These are phyloP conservation scores for Cercophora scortea DNA, from an alignment of 495 filamentous ascomycete species.

Conservation along the genomic window DNA sequence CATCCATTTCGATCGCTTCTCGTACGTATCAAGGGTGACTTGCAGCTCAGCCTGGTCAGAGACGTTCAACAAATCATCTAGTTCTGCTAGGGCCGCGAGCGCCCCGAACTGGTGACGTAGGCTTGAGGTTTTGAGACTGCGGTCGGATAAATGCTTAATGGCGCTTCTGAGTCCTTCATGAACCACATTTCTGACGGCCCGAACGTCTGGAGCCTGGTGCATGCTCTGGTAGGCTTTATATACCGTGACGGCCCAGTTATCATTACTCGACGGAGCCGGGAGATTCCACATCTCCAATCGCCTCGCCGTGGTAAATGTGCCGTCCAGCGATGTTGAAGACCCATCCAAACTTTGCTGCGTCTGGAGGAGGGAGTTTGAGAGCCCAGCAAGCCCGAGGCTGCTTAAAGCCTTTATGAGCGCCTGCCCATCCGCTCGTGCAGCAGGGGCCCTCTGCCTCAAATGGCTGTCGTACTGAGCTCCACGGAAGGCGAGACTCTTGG, in stretches of 20 bases:
- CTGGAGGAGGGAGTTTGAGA: constrained; percentile 65
- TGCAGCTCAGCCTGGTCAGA: constrained; percentile 51
- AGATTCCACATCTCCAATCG: constrained; percentile 92
- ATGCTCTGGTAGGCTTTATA: constrained; percentile 77
- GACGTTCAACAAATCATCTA: constrained; percentile 65
- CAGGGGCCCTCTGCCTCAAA: constrained; percentile 44
- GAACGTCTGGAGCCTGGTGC: constrained; percentile 53
- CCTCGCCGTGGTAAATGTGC: constrained; percentile 71
- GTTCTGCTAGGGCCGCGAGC: constrained; percentile 71
- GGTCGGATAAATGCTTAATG: constrained; percentile 48
- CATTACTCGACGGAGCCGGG: constrained; percentile 55
- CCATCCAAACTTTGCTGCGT: constrained; percentile 49
- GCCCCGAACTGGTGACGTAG: constrained; percentile 59
- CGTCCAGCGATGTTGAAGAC: constrained; percentile 51
- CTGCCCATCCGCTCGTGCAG: constrained; percentile 35
- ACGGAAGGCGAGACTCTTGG: constrained; percentile 82
- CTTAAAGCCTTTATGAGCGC: constrained; percentile 55
- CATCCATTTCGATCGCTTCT: constrained; percentile 66
- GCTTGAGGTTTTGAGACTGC: constrained; percentile 48
- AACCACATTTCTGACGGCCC: constrained; percentile 43
- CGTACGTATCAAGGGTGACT: constrained; percentile 53
- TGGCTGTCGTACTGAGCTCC: constrained; percentile 89
- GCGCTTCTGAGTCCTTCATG: constrained; percentile 57
- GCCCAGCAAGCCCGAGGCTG: constrained; percentile 59
- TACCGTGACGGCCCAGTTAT: constrained; percentile 56